Percentiles rank a stretch among this genome's conserved stretches.
Conservation (phyloP, 2,329 filamentous ascomycete genomes). For the Plectosphaerella cucumerina region DNA sequence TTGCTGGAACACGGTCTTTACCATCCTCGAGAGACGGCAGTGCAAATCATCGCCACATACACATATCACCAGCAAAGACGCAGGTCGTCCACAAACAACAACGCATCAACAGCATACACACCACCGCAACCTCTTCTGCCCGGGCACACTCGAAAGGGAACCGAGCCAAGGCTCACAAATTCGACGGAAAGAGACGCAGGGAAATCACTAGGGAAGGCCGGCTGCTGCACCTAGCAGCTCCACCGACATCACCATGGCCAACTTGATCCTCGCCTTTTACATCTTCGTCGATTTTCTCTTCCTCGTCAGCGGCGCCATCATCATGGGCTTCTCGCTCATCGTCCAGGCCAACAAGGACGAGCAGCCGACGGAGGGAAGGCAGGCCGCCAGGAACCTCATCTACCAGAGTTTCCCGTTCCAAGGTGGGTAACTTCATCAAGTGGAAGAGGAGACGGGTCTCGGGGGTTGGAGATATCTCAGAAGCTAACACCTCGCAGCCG, state of each 20-base stretch:
- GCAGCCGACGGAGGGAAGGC: slow-evolving; percentile 36
- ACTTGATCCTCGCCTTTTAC: slow-evolving; percentile 49
- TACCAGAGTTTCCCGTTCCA: slow-evolving; percentile 51
- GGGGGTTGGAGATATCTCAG: background rate
- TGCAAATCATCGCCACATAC: slow-evolving; percentile 2
- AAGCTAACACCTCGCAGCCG: slow-evolving; percentile 37
- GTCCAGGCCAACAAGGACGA: slow-evolving; percentile 42
- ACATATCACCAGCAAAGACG: slow-evolving; percentile 21
- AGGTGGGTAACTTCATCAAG: slow-evolving; percentile 23
- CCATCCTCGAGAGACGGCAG: slow-evolving; percentile 5
- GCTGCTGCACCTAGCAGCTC: slow-evolving; percentile 14
- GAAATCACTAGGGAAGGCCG: slow-evolving; percentile 4
- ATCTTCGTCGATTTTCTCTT: slow-evolving; percentile 46
- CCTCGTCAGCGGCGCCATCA: slow-evolving; percentile 47
- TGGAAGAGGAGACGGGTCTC: background rate
- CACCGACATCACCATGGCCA: slow-evolving; percentile 39
- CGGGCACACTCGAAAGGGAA: background rate
- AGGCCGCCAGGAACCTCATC: slow-evolving; percentile 47
- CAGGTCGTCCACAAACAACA: slow-evolving; percentile 21
- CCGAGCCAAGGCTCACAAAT: slow-evolving; percentile 3
- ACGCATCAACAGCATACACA: background rate
- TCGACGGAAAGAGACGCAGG: slow-evolving; percentile 2
- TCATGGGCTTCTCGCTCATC: slow-evolving; percentile 52
- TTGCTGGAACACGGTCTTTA: slow-evolving; percentile 13
- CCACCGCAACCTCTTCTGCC: background rate